Evolutionary conservation across 177 flowering plant species (phyloP), one percentile per base, ranked within the genome.

Genomic region (Vitis hybrid): DNA sequence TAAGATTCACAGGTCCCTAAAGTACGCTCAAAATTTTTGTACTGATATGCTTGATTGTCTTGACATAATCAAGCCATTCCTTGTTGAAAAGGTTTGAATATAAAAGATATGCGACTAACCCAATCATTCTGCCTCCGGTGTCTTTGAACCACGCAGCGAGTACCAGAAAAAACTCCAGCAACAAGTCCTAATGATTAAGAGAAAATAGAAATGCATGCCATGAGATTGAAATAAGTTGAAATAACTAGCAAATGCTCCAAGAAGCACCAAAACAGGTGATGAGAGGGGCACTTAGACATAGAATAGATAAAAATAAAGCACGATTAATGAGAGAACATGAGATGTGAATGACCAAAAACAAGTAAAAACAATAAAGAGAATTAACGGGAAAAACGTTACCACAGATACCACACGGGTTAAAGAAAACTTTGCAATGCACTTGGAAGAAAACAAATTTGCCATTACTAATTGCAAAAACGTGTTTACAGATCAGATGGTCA

Each of bases 111-210:
- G 23, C 34, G 58, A 79, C 93, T 84, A 70, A 93, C 97, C 98
- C 82, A 76, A 82, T 91, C 98, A 61, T 87, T 78, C 74, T 76
- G 56, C 74, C 72, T 68, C 30, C 92, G 85, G 64, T 85, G 87
- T 77, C 77, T 81, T 75, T 84, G 87, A 75, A 92, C 60, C 70
- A 87, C 88, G 75, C 98, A 93, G 30, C 74, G 87, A 59, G 96
- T 85, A 23, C 68, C 52, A 26, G 85, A 70, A 76, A 84, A 90
- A 19, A 89, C 69, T 72, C 92, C 97, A 70, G 89, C 92, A 78
- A 92, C 83, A 68, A 90, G 68, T 68, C 93, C 98, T 91, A 34
- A 34, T 11, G 10, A 55, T 50, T 6, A 55, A 60, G 17, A 70
- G 21, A 55, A 10, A 55, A 71, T 11, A 30, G 5, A 51, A 51